A percentile compares a stretch with the other conserved stretches of the same genome.
Conservation (phyloP, 2,329 filamentous ascomycete species). For the Cercospora sojina region DNA sequence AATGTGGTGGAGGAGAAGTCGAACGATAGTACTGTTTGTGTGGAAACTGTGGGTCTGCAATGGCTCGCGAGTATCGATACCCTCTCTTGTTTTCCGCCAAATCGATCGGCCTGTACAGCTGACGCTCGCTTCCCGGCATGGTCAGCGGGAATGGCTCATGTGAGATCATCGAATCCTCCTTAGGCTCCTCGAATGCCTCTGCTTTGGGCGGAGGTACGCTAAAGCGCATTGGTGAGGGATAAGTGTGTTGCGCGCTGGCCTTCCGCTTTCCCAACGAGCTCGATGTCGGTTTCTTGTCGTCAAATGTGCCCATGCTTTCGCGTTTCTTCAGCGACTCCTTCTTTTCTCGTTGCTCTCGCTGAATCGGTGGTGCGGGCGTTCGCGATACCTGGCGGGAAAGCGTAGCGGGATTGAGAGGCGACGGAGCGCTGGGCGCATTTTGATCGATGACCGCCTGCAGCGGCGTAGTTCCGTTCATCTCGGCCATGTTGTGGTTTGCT, state of each 20-base stretch:
- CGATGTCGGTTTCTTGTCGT: slow-evolving; percentile 15
- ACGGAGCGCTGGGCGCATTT: slow-evolving; percentile 68
- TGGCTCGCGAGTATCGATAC: slow-evolving; percentile 87
- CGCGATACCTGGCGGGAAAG: slow-evolving; percentile 31
- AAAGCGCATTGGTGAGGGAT: slow-evolving; percentile 52
- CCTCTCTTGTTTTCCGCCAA: slow-evolving; percentile 65
- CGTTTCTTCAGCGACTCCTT: slow-evolving; percentile 54
- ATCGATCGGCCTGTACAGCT: slow-evolving; percentile 52
- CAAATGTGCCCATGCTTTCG: slow-evolving; percentile 39
- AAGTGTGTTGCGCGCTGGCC: slow-evolving; percentile 38
- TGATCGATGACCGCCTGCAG: slow-evolving; percentile 22
- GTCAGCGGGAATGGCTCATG: slow-evolving; percentile 49
- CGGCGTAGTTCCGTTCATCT: slow-evolving; percentile 15
- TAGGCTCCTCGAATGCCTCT: slow-evolving; percentile 51
- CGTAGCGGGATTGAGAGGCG: slow-evolving; percentile 68
- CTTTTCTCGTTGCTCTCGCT: slow-evolving; percentile 54
- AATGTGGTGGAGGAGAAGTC: slow-evolving; percentile 80
- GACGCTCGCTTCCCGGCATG: slow-evolving; percentile 43
- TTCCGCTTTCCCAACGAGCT: slow-evolving; percentile 38
- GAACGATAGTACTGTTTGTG: slow-evolving; percentile 86
- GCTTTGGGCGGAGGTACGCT: slow-evolving; percentile 49
- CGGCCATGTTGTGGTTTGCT: slow-evolving; percentile 14
- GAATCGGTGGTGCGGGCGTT: slow-evolving; percentile 40
- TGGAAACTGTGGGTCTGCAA: slow-evolving; percentile 83
- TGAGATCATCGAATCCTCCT: slow-evolving; percentile 47